Conservation (phyloP, 306 rosid species). For the Vigna hirtella region DNA sequence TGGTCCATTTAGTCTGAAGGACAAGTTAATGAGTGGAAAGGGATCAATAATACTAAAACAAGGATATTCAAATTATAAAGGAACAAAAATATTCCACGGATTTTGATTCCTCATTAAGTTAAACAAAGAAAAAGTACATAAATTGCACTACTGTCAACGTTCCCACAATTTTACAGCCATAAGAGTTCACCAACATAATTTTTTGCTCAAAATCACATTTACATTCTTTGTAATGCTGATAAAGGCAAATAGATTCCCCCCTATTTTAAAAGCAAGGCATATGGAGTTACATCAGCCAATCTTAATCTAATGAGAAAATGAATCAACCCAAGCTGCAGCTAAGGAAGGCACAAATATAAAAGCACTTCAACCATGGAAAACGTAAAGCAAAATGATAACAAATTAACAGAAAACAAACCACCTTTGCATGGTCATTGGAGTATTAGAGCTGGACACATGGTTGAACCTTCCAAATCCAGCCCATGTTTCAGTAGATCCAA, state of each 20-base stretch:
- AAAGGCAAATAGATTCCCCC: not conserved
- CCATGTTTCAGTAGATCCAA: constrained; percentile 70
- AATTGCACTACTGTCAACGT: constrained; percentile 6
- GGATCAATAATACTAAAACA: constrained; percentile 27
- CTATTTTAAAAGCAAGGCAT: constrained; percentile 9
- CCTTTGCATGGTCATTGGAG: constrained; percentile 70
- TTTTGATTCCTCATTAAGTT: not conserved
- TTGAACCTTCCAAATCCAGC: constrained; percentile 74
- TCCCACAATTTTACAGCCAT: constrained; percentile 11
- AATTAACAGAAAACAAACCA: constrained; percentile 41
- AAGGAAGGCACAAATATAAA: constrained; percentile 33
- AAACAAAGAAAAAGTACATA: not conserved
- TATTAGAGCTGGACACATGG: constrained; percentile 54
- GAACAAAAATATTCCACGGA: constrained; percentile 27
- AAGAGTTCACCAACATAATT: not conserved
- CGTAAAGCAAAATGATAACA: constrained; percentile 26
- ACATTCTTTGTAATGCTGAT: not conserved
- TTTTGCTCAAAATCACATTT: constrained; percentile 20
- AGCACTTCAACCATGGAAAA: constrained; percentile 32
- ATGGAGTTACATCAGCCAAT: constrained; percentile 27
- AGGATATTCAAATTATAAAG: constrained; percentile 6
- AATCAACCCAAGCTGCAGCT: constrained; percentile 35
- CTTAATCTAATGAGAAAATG: constrained; percentile 21
- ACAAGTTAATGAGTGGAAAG: constrained; percentile 28
- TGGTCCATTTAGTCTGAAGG: constrained; percentile 74